Evolutionary conservation across 352 stramenopile genomes (phyloP), one percentile per base, ranked within the genome.

Genomic region (Phytophthora sojae): DNA sequence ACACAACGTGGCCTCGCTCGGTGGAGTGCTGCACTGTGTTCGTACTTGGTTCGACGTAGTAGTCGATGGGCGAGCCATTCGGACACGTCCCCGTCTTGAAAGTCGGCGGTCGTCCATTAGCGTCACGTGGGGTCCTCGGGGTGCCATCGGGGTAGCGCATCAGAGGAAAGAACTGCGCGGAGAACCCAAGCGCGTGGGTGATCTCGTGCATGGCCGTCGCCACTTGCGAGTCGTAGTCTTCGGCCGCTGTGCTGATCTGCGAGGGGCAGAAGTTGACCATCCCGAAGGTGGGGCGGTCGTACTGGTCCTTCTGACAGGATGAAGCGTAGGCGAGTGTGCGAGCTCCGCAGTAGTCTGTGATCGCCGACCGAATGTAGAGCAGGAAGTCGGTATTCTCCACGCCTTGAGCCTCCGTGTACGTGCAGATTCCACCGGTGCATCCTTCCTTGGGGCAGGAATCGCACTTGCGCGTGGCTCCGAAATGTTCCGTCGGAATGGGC

Each of bases 291-390:
- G 87, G 88, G 4, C 87, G 85, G 61, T 97, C 90, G 60, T 84
- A 93, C 56, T 96, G 87, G 64, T 97, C 88, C 49, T 92, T 93
- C 62, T 94, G 90, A 61, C 90, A 97, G 0, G 88, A 91, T 0
- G 82, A 83, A 0, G 90, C 88, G 65, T 94, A 97, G 9, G 87
- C 90, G 0, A 97, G 65, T 14, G 89, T 87, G 0, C 76, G 73
- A 4, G 66, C 66, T 0, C 61, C 61, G 61, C 89, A 96, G 70
- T 89, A 90, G 6, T 53, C 63, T 0, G 89, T 89, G 5, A 65
- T 73, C 0, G 70, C 73, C 0, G 87, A 82, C 5, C 86, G 85
- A 26, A 96, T 60, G 63, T 95, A 95, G 1, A 96, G 69, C 51
- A 94, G 17, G 50, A 94, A 94, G 53, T 95, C 89, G 11, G 84